These are phyloP conservation scores for Westerdykella aurantiaca DNA, from an alignment of 2,329 filamentous ascomycete genomes.

Conservation along the genomic window DNA sequence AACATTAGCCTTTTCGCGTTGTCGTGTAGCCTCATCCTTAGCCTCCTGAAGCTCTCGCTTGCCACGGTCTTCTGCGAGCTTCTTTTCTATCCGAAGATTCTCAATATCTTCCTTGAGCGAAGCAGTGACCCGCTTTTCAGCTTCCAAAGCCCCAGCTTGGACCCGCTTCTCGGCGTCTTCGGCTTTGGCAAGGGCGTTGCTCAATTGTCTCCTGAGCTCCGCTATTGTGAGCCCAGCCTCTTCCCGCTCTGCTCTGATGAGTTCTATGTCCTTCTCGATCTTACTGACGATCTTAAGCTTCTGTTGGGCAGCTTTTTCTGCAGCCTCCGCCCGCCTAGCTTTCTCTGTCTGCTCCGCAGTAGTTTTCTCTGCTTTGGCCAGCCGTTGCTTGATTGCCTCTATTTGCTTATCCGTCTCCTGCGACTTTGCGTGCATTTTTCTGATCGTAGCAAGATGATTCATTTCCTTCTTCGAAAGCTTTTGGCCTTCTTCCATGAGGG, in stretches of 20 bases:
- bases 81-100: constrained; percentile 66
- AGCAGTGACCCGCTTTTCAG: constrained; percentile 53
- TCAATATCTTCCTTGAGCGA: constrained; percentile 61
- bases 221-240: constrained; percentile 60
- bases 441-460: constrained; percentile 75
- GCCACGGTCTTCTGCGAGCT: constrained; percentile 64
- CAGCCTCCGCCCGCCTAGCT: constrained; percentile 55
- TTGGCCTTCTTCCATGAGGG: constrained; percentile 87
- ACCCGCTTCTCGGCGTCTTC: constrained; percentile 62
- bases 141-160: constrained; percentile 61
- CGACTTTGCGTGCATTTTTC: constrained; percentile 60
- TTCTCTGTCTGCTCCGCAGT: constrained; percentile 56
- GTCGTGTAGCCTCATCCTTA: constrained; percentile 65
- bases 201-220: constrained; percentile 64
- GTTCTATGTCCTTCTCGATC: constrained; percentile 54
- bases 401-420: constrained; percentile 49
- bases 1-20: constrained; percentile 62
- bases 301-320: constrained; percentile 53
- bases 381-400: constrained; percentile 51
- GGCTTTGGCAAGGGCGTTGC: constrained; percentile 60
- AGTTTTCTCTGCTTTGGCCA: constrained; percentile 61
- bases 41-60: constrained; percentile 65
- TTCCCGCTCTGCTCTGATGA: constrained; percentile 57
- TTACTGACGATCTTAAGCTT: constrained; percentile 49
- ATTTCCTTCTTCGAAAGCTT: constrained; percentile 81